Conservation (phyloP, 2,329 filamentous ascomycete genomes). For the Cladosporium sp. region DNA sequence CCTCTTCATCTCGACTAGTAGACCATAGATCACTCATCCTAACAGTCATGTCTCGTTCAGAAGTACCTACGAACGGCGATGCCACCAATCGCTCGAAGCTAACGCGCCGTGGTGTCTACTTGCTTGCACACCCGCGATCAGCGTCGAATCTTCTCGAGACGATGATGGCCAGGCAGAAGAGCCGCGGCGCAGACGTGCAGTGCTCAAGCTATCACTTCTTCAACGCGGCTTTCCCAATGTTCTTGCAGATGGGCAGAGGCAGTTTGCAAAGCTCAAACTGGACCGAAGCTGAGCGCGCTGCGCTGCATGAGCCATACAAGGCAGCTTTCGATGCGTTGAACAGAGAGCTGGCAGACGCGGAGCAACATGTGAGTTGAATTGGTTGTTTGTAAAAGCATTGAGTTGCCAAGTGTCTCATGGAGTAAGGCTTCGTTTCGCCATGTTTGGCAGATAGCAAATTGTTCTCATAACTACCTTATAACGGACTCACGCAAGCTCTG, state of each 20-base stretch:
- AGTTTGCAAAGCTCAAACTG: not conserved
- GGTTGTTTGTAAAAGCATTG: not conserved
- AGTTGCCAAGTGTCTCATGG: not conserved
- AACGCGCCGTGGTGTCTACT: constrained; percentile 11
- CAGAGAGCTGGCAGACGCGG: not conserved
- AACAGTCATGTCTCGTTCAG: constrained; percentile 12
- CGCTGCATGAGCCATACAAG: constrained; percentile 9
- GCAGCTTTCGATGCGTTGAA: not conserved
- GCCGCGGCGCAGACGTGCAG: constrained; percentile 3
- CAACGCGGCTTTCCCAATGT: not conserved
- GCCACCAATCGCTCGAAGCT: not conserved
- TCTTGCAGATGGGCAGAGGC: constrained; percentile 2
- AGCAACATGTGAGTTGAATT: not conserved
- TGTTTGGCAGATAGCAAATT: not conserved
- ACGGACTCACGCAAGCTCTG: constrained; percentile 6
- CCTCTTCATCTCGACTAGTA: not conserved
- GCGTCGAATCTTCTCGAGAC: constrained; percentile 18
- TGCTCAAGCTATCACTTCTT: constrained; percentile 16
- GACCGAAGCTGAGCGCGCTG: not conserved
- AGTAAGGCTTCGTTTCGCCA: constrained; percentile 14
- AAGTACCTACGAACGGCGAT: not conserved
- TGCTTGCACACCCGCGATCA: constrained; percentile 12
- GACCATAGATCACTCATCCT: not conserved
- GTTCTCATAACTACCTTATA: not conserved
- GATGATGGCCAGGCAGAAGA: constrained; percentile 18